Evolutionary conservation across 352 stramenopile species (phyloP).

Genomic region (Globisporangium nagaii): DNA sequence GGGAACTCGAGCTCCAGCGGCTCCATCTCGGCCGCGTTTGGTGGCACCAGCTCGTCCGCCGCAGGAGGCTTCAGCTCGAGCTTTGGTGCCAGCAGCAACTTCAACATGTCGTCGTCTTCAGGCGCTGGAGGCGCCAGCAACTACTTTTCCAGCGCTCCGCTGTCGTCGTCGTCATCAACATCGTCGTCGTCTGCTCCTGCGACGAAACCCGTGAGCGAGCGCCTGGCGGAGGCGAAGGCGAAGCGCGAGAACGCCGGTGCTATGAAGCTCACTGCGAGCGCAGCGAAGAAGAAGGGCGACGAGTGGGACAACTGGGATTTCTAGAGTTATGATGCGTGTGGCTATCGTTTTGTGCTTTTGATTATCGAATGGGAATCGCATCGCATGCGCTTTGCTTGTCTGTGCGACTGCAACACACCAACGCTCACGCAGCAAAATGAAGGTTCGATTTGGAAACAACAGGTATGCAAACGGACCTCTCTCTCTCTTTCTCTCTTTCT

Average conservation of each 20-base stretch:
- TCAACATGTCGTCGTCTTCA: slow-evolving; percentile 9
- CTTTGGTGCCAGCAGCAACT: slow-evolving; percentile 3
- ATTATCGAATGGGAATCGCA: too few species aligned
- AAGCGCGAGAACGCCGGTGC: slow-evolving; percentile 46
- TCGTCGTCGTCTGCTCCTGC: background rate
- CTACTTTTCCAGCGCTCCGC: slow-evolving; percentile 3
- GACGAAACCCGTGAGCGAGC: slow-evolving; percentile 45
- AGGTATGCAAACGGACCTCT: slow-evolving; percentile 1
- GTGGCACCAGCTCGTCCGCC: slow-evolving; percentile 7
- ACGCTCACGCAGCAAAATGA: too few species aligned
- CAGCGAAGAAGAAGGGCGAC: slow-evolving; percentile 45
- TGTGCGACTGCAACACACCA: too few species aligned
- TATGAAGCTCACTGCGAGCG: slow-evolving; percentile 48
- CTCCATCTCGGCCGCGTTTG: slow-evolving; percentile 3
- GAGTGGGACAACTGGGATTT: slow-evolving; percentile 84
- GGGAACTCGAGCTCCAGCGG: background rate
- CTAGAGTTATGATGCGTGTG: slow-evolving; percentile 14
- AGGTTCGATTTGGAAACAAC: slow-evolving; percentile 2
- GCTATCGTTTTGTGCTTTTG: background rate
- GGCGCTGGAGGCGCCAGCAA: slow-evolving; percentile 11
- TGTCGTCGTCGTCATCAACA: background rate
- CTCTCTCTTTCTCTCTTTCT: background rate
- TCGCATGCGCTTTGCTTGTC: too few species aligned
- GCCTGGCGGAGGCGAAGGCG: slow-evolving; percentile 45
- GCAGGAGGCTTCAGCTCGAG: slow-evolving; percentile 4